Base-by-base conservation (phyloP, 164 flowering plant species). In the Warburgia ugandensis region DNA sequence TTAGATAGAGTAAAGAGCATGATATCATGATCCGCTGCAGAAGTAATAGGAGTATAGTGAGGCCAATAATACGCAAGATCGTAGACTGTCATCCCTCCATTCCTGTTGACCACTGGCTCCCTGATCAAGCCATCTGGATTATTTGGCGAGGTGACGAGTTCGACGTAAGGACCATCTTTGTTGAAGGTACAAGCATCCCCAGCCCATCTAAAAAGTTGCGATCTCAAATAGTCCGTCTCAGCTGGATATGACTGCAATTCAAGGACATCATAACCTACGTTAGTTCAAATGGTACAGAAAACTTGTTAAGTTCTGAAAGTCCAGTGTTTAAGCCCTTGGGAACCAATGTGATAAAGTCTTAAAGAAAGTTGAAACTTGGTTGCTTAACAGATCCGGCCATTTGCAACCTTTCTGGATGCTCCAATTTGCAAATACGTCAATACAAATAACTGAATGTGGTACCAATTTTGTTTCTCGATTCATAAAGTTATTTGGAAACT, bases 61-160 rank as follows among this genome's bases (percentile, higher is more conserved):
- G 97, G 97, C 97, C 97, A 89, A 54, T 81, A 86, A 58, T 89
- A 89, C 0, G 97, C 95, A 6, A 78, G 74, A 58, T 89, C 97
- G 55, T 86, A 79, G 2, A 89, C 56, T 56, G 66, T 45, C 31
- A 56, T 62, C 5, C 91, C 95, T 4, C 66, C 65, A 41, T 33
- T 63, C 27, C 77, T 48, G 50, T 80, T 80, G 9, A 86, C 79
- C 3, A 78, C 76, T 19, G 81, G 45, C 39, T 72, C 57, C 61
- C 86, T 73, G 4, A 52, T 45, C 26, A 33, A 68, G 1, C 97
- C 97, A 60, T 89, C 97, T 0, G 97, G 97, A 43, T 53, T 53
- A 22, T 86, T 89, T 0, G 97, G 97, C 20, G 95, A 78, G 2
- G 92, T 83, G n/a, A 89, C 86, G 0, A 89, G 72, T 59, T 89